These are phyloP conservation scores for Colletotrichum tropicicola DNA, from an alignment of 2,329 filamentous ascomycete genomes.

Conservation along the genomic window DNA sequence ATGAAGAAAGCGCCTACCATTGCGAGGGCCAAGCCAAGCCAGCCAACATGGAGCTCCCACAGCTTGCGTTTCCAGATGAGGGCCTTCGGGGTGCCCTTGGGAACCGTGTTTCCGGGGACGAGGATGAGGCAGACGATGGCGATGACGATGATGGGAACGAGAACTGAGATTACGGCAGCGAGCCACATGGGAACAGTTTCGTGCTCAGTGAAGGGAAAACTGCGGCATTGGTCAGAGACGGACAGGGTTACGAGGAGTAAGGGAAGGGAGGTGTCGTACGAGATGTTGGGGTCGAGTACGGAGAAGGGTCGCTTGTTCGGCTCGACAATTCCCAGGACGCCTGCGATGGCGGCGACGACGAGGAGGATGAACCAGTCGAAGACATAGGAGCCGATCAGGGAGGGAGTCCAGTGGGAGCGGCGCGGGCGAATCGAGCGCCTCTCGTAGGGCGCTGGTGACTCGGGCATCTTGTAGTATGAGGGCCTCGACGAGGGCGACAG, in stretches of 20 bases:
- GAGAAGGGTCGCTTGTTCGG: conserved; percentile 78
- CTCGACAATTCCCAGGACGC: conserved; percentile 64
- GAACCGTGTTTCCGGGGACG: conserved; percentile 76
- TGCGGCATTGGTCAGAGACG: conserved; percentile 38
- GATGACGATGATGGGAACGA: conserved; percentile 74
- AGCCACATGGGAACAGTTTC: conserved; percentile 78
- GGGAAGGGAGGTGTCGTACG: conserved; percentile 53
- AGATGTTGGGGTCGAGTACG: conserved; percentile 77
- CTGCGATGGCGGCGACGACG: conserved; percentile 64
- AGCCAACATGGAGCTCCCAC: conserved; percentile 90
- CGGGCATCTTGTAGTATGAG: conserved; percentile 43
- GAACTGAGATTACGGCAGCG: conserved; percentile 69
- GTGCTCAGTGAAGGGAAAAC: conserved; percentile 74
- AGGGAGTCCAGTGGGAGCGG: conserved; percentile 27
- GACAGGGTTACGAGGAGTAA: not conserved
- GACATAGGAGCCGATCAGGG: conserved; percentile 70
- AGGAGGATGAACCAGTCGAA: conserved; percentile 79
- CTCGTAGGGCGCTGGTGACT: conserved; percentile 18
- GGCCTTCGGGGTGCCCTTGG: conserved; percentile 66
- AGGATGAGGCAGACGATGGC: conserved; percentile 73
- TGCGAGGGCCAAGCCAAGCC: conserved; percentile 82
- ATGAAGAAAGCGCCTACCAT: conserved; percentile 80
- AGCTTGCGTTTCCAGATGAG: conserved; percentile 83
- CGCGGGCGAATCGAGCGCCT: conserved; percentile 19
- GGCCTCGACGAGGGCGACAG: conserved; percentile 27